Base-by-base conservation (phyloP, 176 grass and related monocot species). In the Aechmea fasciata region DNA sequence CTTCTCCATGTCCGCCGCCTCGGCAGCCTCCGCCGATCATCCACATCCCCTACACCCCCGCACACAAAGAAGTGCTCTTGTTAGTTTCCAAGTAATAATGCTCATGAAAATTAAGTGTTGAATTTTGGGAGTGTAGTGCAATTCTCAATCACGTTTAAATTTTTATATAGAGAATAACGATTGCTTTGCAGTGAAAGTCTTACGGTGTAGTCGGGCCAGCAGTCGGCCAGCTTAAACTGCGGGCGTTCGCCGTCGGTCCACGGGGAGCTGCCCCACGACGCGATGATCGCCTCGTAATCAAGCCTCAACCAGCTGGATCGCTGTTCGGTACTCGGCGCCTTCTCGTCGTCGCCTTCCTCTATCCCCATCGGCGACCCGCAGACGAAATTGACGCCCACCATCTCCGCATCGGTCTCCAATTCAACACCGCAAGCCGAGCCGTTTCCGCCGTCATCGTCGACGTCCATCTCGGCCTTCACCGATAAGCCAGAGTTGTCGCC, bases 221-320 rank as follows among this genome's bases (percentile, higher is more conserved):
- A 61, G 22, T 79, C 71, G 33, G 83, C 74, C 8, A 92, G 49
- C 49, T 73, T 74, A 51, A 84, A 67, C 13, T 75, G 54, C 0
- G 89, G 93, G 3, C 86, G 89, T 24, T 73, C 64, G 69, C 86
- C 93, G 61, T 79, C 84, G 5, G 93, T 92, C 93, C 93, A 97
- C 26, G 89, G 93, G 20, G 89, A 97, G 52, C 67, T 75, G 0
- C 70, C 73, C 93, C 93, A 97, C 25, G 75, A 87, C 63, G 81
- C 80, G 67, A 97, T 90, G 77, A 97, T 65, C 10, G 77, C 84
- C 79, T 97, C 93, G 59, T 97, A 87, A 70, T 97, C 70, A 28
- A 97, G 89, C 28, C 84, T 77, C 9, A 97, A 80, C 61, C 80
- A 78, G n/a, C n/a, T n/a, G 53, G 89, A 80, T 15, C 64, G 84